Percentiles rank a stretch among this genome's conserved stretches.
Evolutionary conservation across 306 rosid genomes (phyloP).

Genomic region (Acacia melanoxylon): DNA sequence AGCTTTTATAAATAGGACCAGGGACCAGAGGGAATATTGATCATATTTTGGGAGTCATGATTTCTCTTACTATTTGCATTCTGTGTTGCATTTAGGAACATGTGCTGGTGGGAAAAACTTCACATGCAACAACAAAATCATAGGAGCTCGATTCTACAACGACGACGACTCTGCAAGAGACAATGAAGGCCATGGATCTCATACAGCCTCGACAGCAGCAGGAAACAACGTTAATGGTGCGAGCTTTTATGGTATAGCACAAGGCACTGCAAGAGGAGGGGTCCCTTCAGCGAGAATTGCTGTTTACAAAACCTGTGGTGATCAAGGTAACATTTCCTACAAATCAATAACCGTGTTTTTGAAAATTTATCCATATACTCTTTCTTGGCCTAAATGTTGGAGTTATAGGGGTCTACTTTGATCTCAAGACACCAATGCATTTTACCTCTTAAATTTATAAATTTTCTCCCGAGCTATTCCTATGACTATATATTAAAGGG

Average conservation of each 20-base stretch:
- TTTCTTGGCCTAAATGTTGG: no score
- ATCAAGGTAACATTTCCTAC: not conserved
- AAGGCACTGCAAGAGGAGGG: constrained; percentile 27
- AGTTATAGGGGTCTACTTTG: no score
- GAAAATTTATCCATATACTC: no score
- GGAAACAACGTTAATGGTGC: not conserved
- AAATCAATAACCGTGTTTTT: no score
- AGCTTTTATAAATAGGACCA: no score
- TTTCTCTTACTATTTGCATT: not conserved
- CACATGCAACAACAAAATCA: not conserved
- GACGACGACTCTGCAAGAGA: not conserved
- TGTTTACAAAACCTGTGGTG: not conserved
- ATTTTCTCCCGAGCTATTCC: no score
- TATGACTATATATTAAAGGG: no score
- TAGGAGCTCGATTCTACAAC: not conserved
- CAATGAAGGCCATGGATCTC: not conserved
- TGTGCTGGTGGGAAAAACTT: constrained; percentile 8
- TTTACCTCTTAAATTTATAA: no score
- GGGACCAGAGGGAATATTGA: not conserved
- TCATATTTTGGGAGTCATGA: no score
- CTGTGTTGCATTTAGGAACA: not conserved
- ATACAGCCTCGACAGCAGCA: constrained; percentile 16
- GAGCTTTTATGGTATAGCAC: constrained; percentile 2
- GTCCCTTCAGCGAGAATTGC: constrained; percentile 30
- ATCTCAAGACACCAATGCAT: no score